phyloP scores from a whole-genome alignment of 169 alveolate species.

The Eimeria maxima region DNA sequence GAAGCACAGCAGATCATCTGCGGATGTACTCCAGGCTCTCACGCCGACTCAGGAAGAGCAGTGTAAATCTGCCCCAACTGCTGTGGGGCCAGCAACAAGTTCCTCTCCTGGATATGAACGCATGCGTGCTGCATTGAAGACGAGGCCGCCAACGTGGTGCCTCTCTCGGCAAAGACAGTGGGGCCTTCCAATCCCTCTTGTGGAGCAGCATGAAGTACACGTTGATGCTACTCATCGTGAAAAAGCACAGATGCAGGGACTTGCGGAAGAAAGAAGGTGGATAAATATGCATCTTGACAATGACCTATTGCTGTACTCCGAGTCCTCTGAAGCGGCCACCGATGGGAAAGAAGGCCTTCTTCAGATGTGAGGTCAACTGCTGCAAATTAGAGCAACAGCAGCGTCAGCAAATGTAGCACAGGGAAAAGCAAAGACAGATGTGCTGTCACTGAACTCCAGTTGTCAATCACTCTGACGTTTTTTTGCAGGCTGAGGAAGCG shows the following conservation, averaged over 20 bases:
- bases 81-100: not conserved
- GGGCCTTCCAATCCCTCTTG: constrained; percentile 90
- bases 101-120: constrained; percentile 73
- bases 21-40: not conserved
- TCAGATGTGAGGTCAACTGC: not conserved
- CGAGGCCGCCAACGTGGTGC: constrained; percentile 90
- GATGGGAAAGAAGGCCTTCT: constrained; percentile 12
- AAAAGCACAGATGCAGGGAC: not conserved
- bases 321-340: constrained; percentile 27
- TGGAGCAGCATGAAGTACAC: constrained; percentile 22
- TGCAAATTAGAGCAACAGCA: constrained; percentile 10
- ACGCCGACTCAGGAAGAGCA: not conserved
- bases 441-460: not conserved
- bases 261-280: constrained; percentile 2
- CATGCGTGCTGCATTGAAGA: constrained; percentile 67
- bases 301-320: constrained; percentile 40
- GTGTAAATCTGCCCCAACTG: constrained; percentile 36
- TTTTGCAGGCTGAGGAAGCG: constrained; percentile 32
- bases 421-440: not conserved
- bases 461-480: not conserved
- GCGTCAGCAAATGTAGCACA: not conserved
- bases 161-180: constrained; percentile 91
- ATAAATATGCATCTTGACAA: constrained; percentile 13
- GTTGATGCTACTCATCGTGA: not conserved
- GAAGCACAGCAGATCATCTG: not conserved